Percentiles rank a stretch among this genome's conserved stretches.
phyloP scores from a whole-genome alignment of 2,329 filamentous ascomycete species.

The Aureobasidium sp. region DNA sequence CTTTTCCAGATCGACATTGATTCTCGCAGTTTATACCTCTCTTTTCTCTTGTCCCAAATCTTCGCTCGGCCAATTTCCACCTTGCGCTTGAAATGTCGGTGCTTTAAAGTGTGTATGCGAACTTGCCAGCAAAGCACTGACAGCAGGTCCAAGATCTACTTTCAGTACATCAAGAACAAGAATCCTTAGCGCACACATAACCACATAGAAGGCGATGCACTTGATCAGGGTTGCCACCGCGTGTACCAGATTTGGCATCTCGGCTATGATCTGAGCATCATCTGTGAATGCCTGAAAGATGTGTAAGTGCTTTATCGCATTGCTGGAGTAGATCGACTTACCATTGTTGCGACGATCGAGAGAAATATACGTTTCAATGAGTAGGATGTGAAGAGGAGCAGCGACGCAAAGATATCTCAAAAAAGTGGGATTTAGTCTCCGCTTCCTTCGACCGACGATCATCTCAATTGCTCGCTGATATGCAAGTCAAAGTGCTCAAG shows the following conservation, averaged over 20 bases:
- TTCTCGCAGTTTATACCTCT: neutral
- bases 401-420: neutral
- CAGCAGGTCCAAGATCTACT: neutral
- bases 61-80: neutral
- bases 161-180: neutral
- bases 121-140: neutral
- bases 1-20: neutral
- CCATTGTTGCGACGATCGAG: neutral
- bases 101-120: neutral
- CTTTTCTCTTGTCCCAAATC: neutral
- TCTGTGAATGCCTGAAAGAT: neutral
- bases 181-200: neutral
- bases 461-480: neutral
- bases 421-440: too few relatives aligned
- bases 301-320: neutral
- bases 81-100: neutral
- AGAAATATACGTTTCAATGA: too few relatives aligned
- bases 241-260: neutral
- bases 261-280: neutral
- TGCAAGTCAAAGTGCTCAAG: too few relatives aligned
- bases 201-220: slow-evolving; percentile 2
- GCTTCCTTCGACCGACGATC: neutral
- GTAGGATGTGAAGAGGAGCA: neutral
- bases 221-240: neutral
- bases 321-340: neutral